These are phyloP conservation scores for Zymoseptoria passerinii DNA, from an alignment of 2,329 filamentous ascomycete genomes.

Conservation along the genomic window DNA sequence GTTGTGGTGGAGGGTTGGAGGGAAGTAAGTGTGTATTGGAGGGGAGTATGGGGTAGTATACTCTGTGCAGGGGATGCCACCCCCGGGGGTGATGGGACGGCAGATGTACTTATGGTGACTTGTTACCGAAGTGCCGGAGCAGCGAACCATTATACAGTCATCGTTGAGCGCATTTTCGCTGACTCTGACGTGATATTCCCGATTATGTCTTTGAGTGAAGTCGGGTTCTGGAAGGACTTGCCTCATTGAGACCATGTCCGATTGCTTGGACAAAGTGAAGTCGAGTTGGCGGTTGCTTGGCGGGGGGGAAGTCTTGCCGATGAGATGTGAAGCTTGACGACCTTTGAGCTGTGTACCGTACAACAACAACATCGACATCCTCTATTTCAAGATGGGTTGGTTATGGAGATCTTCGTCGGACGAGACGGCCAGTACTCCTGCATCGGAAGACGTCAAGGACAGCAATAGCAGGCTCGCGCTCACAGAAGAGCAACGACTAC, in stretches of 20 bases:
- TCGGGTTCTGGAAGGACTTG: background rate
- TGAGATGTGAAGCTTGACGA: background rate
- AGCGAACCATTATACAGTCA: background rate
- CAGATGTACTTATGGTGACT: background rate
- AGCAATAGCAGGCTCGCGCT: slow-evolving; percentile 13
- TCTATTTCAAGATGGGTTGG: slow-evolving; percentile 20
- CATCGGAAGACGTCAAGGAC: background rate
- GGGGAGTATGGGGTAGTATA: background rate
- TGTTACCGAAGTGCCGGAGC: background rate
- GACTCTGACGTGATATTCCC: background rate
- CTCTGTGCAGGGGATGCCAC: background rate
- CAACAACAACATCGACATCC: background rate
- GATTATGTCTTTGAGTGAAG: background rate
- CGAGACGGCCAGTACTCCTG: background rate
- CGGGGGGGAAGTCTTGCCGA: background rate
- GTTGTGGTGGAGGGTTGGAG: background rate
- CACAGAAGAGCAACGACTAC: slow-evolving; percentile 23
- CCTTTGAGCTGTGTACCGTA: background rate
- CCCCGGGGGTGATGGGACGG: too few species aligned
- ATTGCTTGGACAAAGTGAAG: background rate
- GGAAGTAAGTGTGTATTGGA: background rate
- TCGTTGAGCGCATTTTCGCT: background rate
- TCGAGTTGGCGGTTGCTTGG: background rate
- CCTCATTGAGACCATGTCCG: background rate
- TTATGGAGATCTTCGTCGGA: slow-evolving; percentile 12